Conservation (phyloP, 2,329 filamentous ascomycete genomes). For the Stachybotrys chartarum region DNA sequence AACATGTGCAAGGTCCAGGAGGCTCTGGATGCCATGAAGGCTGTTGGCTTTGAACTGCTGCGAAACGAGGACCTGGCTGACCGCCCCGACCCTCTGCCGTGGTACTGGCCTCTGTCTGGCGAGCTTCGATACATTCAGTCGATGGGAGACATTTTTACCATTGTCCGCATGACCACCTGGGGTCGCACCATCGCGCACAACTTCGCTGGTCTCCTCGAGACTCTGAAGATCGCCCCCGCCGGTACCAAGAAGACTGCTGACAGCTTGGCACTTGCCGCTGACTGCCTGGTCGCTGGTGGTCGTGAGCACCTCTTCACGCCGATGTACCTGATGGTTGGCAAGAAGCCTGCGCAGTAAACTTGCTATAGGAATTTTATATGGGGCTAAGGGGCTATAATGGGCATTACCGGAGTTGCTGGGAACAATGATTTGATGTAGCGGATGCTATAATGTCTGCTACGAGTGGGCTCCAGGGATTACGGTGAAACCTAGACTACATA, state of each 20-base stretch:
- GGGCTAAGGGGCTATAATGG: not conserved
- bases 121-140: slow-evolving; percentile 77
- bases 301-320: slow-evolving; percentile 92
- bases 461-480: not conserved
- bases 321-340: slow-evolving; percentile 95
- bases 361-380: not conserved
- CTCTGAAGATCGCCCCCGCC: slow-evolving; percentile 63
- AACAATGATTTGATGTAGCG: not conserved
- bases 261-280: slow-evolving; percentile 72
- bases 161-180: slow-evolving; percentile 81
- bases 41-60: slow-evolving; percentile 78
- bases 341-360: slow-evolving; percentile 56
- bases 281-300: slow-evolving; percentile 80
- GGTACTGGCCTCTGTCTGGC: slow-evolving; percentile 90
- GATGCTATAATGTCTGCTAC: not conserved
- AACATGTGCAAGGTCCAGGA: slow-evolving; percentile 92
- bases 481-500: not conserved
- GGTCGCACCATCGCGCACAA: slow-evolving; percentile 70
- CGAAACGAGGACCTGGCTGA: slow-evolving; percentile 82
- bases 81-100: slow-evolving; percentile 68
- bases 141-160: slow-evolving; percentile 73
- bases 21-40: slow-evolving; percentile 73
- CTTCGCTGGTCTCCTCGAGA: slow-evolving; percentile 72
- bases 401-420: not conserved
- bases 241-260: slow-evolving; percentile 96